Percentiles rank a stretch among this genome's conserved stretches.
Evolutionary conservation across 495 filamentous ascomycete species (phyloP).

Genomic region (Penicillium pancosmium): DNA sequence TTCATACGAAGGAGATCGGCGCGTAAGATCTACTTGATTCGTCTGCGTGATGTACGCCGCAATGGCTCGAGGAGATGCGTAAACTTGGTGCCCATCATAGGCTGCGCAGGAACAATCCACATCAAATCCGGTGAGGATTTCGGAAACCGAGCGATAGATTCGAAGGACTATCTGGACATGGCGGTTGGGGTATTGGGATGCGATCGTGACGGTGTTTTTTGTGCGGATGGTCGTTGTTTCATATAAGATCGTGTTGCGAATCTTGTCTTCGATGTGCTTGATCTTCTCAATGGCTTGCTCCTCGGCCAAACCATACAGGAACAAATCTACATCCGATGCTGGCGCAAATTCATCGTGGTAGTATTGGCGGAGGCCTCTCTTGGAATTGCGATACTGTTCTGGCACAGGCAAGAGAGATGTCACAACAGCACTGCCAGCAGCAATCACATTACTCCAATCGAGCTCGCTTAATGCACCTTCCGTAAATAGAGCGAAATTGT

Average conservation of each 20-base stretch:
- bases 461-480: conserved; percentile 65
- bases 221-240: conserved; percentile 78
- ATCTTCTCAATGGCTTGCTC: conserved; percentile 78
- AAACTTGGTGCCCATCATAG: conserved; percentile 78
- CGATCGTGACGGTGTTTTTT: conserved; percentile 83
- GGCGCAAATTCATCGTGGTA: conserved; percentile 80
- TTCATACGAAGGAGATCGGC: conserved; percentile 82
- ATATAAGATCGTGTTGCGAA: conserved; percentile 71
- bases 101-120: conserved; percentile 81
- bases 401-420: conserved; percentile 76
- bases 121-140: conserved; percentile 84
- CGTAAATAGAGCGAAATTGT: conserved; percentile 78
- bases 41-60: conserved; percentile 76
- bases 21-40: conserved; percentile 76
- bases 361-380: conserved; percentile 65
- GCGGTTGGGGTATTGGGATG: conserved; percentile 76
- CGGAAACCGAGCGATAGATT: conserved; percentile 76
- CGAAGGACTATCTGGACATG: conserved; percentile 84
- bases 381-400: conserved; percentile 60
- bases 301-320: conserved; percentile 76
- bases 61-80: conserved; percentile 68
- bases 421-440: conserved; percentile 74
- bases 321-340: conserved; percentile 83
- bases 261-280: conserved; percentile 68
- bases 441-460: conserved; percentile 78